These are phyloP conservation scores for Tolypocladium ovalisporum DNA, from an alignment of 2,329 filamentous ascomycete species.

Conservation along the genomic window DNA sequence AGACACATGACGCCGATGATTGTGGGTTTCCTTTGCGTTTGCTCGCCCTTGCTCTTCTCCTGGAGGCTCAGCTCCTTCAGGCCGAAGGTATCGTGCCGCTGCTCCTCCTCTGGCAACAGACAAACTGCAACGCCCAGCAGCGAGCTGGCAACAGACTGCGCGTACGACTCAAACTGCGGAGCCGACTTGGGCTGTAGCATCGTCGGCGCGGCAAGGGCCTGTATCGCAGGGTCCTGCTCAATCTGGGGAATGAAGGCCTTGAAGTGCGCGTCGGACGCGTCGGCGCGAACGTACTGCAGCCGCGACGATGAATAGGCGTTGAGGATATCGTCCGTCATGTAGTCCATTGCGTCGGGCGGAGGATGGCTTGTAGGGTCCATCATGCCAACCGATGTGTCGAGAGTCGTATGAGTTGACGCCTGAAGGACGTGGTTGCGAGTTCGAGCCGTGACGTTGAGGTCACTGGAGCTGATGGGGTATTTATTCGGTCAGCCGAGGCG, in stretches of 20 bases:
- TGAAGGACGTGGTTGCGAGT: neutral
- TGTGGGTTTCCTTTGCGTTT: neutral
- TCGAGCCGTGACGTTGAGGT: neutral
- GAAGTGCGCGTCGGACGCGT: conserved; percentile 7
- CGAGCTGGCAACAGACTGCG: conserved; percentile 3
- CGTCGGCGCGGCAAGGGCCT: conserved; percentile 4
- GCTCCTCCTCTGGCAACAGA: conserved; percentile 2
- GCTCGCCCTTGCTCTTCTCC: conserved; percentile 1
- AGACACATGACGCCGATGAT: conserved; percentile 11
- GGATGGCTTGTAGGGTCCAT: neutral
- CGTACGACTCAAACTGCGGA: conserved; percentile 5
- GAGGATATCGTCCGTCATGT: neutral
- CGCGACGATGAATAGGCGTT: conserved; percentile 7
- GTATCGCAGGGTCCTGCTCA: conserved; percentile 6
- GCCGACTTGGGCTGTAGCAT: conserved; percentile 4
- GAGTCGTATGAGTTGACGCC: neutral
- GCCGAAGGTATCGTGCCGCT: neutral
- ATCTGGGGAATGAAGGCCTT: conserved; percentile 4
- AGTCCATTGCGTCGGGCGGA: neutral
- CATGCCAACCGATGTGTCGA: neutral
- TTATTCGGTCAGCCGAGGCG: too few species aligned
- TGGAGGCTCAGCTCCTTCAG: neutral
- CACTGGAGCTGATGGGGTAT: neutral
- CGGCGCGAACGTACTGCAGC: conserved; percentile 8
- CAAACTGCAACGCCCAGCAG: conserved; percentile 11